Base-by-base conservation (phyloP, 2,329 filamentous ascomycete species). In the Fonsecaea pedrosoi region DNA sequence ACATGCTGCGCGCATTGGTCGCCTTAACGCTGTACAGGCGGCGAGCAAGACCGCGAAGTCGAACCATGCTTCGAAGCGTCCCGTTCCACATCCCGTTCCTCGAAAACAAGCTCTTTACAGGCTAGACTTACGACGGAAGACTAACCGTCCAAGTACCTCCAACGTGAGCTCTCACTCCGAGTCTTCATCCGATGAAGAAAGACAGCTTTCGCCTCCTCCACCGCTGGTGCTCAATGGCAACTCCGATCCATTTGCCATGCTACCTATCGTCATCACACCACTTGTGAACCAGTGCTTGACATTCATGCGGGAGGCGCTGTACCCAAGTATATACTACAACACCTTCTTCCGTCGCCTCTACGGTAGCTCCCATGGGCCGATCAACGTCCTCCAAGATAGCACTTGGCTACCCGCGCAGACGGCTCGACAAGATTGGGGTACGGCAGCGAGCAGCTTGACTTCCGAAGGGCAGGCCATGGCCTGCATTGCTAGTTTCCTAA, bases 161-260 rank as follows among this genome's bases (percentile, higher is more conserved):
- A n/a, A 9, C n/a, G 21, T 13, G n/a, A n/a, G 34, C 53, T 55
- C 53, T 13, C n/a, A 34, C 8, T 18, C 30, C 6, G 15, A 13
- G n/a, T 2, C 4, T 21, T 55, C 34, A 37, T 34, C 54, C 7
- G 32, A 55, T n/a, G 54, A 55, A 21, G 54, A 55, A 34, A 35
- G 15, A 55, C n/a, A 21, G 12, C 25, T 54, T 7, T n/a, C 34
- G 9, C 54, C 54, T 10, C 50, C 50, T 12, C 21, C 54, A 9
- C 45, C 45, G 45, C 18, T 50, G 54, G 54, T 55, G 30, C 54
- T 55, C 54, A 62, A 54, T n/a, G 55, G 55, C n/a, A 58, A 58
- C 55, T 58, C 55, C 2, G 55, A 58, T n/a, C 55, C 55, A 5
- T 58, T 58, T n/a, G 21, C 35, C 55, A 58, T 38, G 35, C 35